These are phyloP conservation scores for Celoporthe dispersa DNA, from an alignment of 2,329 filamentous ascomycete species.

Conservation along the genomic window DNA sequence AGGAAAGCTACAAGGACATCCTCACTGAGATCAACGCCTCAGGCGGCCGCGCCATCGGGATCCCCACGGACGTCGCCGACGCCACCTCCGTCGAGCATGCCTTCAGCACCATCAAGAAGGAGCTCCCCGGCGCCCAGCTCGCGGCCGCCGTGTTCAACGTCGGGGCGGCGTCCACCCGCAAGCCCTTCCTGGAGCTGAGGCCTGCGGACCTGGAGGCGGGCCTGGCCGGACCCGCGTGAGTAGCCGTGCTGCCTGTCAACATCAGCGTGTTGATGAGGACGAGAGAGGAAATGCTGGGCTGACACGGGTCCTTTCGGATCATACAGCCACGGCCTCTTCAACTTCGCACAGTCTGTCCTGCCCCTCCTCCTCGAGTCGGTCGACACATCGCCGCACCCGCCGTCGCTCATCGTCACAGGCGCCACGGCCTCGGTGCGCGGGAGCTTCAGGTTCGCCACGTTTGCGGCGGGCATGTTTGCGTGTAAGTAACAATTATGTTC, in stretches of 20 bases:
- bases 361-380: slow-evolving; percentile 71
- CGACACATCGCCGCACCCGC: slow-evolving; percentile 63
- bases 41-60: slow-evolving; percentile 73
- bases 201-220: slow-evolving; percentile 54
- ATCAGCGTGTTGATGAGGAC: neutral
- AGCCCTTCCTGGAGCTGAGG: slow-evolving; percentile 63
- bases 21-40: slow-evolving; percentile 68
- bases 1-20: slow-evolving; percentile 67
- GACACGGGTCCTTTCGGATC: neutral
- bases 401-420: slow-evolving; percentile 83
- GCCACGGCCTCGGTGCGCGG: slow-evolving; percentile 81
- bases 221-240: slow-evolving; percentile 55
- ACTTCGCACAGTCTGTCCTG: slow-evolving; percentile 74
- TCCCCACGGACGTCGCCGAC: slow-evolving; percentile 68
- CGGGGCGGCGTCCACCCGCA: slow-evolving; percentile 53
- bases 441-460: slow-evolving; percentile 69
- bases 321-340: slow-evolving; percentile 68
- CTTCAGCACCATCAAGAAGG: slow-evolving; percentile 64
- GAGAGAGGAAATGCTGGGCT: neutral
- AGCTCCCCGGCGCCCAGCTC: slow-evolving; percentile 59
- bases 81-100: slow-evolving; percentile 56
- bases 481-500: neutral
- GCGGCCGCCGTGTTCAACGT: slow-evolving; percentile 76
- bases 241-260: neutral
- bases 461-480: slow-evolving; percentile 82